These are phyloP conservation scores for Diutina sp. DNA, from an alignment of 1,139 yeast genomes.

Conservation along the genomic window DNA sequence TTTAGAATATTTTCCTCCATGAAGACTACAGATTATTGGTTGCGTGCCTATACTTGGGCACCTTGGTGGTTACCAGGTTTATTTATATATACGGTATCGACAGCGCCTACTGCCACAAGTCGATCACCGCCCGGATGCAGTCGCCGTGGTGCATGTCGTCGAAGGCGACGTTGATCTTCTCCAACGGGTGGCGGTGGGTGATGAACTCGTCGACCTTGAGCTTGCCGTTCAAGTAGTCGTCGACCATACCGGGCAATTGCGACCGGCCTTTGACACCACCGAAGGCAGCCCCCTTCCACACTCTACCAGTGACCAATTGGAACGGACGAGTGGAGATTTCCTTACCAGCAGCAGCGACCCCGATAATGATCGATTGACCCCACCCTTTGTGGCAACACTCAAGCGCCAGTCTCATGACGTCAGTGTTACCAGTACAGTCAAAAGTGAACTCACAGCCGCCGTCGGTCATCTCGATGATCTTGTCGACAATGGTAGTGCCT, in stretches of 20 bases:
- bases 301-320: slow-evolving; percentile 98
- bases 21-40: too few relatives aligned
- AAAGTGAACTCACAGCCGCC: slow-evolving; percentile 95
- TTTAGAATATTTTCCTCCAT: too few relatives aligned
- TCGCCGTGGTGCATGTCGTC: slow-evolving; percentile 92
- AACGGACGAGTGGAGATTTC: slow-evolving; percentile 95
- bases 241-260: slow-evolving; percentile 84
- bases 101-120: neutral
- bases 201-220: slow-evolving; percentile 91
- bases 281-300: slow-evolving; percentile 96
- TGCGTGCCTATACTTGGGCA: too few relatives aligned
- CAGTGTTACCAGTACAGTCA: slow-evolving; percentile 95
- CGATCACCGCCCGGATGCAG: slow-evolving; percentile 83
- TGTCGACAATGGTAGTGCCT: slow-evolving; percentile 69
- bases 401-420: slow-evolving; percentile 89
- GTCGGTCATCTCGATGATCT: slow-evolving; percentile 80
- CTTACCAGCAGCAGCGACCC: slow-evolving; percentile 97
- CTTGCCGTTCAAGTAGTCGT: slow-evolving; percentile 70
- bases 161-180: slow-evolving; percentile 75
- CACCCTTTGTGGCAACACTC: slow-evolving; percentile 98
- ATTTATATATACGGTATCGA: too few relatives aligned
- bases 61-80: too few relatives aligned
- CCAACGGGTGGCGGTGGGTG: slow-evolving; percentile 76
- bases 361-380: slow-evolving; percentile 91
- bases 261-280: slow-evolving; percentile 98